Percentiles rank a stretch among this genome's conserved stretches.
Conservation (phyloP, 1,139 yeast species). For the Pichia inconspicua region DNA sequence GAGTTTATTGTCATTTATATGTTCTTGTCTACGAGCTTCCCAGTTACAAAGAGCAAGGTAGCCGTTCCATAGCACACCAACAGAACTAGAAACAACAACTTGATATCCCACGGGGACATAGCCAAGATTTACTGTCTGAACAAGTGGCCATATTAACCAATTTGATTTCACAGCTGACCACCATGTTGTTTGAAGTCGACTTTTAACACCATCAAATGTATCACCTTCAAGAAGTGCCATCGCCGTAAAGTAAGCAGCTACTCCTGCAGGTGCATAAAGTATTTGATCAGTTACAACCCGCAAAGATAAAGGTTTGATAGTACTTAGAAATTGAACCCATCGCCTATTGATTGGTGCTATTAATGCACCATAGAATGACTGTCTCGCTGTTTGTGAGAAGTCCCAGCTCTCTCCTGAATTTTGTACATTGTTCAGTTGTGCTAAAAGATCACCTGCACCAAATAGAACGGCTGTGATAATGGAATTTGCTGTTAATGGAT, state of each 20-base stretch:
- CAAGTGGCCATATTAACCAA: conserved; percentile 84
- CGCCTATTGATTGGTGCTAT: conserved; percentile 61
- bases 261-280: conserved; percentile 66
- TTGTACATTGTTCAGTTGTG: conserved; percentile 39
- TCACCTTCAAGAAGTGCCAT: conserved; percentile 62
- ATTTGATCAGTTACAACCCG: conserved; percentile 67
- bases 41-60: background rate
- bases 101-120: conserved; percentile 65
- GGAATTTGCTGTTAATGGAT: conserved; percentile 3
- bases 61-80: conserved; percentile 82
- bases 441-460: conserved; percentile 67
- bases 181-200: conserved; percentile 43
- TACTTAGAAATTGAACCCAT: background rate
- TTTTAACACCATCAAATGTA: conserved; percentile 29
- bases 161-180: conserved; percentile 57
- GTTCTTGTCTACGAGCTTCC: background rate
- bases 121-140: conserved; percentile 66
- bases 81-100: conserved; percentile 57
- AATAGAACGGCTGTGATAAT: conserved; percentile 29
- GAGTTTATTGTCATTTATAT: background rate
- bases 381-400: conserved; percentile 49
- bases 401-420: conserved; percentile 35
- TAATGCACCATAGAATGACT: conserved; percentile 62
- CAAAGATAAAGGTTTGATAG: background rate
- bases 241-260: conserved; percentile 58